Conservation (phyloP, 2,329 filamentous ascomycete genomes). For the Immersiporthe knoxdaviesiana region DNA sequence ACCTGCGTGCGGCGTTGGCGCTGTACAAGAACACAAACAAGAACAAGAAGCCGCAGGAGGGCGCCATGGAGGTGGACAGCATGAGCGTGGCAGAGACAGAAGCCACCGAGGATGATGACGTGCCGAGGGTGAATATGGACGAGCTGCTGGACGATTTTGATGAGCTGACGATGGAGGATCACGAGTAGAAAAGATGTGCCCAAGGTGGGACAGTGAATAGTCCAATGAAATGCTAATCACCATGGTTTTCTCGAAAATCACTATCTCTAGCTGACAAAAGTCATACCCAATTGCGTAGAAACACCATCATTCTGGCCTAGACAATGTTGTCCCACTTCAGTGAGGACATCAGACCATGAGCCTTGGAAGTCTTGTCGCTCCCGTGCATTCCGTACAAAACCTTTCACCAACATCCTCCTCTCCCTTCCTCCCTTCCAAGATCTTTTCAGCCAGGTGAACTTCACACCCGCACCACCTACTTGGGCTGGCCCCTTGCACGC, state of each 20-base stretch:
- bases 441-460: not conserved
- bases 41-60: constrained; percentile 44
- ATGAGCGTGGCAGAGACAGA: constrained; percentile 25
- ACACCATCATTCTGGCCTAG: not conserved
- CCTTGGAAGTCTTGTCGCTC: not conserved
- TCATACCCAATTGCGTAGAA: not conserved
- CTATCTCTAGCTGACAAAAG: not conserved
- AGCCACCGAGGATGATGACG: constrained; percentile 65
- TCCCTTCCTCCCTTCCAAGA: not conserved
- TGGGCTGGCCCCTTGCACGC: not conserved
- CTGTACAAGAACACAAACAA: constrained; percentile 75
- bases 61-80: constrained; percentile 44
- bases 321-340: no score
- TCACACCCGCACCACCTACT: not conserved
- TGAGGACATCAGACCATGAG: no score
- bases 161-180: constrained; percentile 74
- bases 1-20: constrained; percentile 80
- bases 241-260: no score
- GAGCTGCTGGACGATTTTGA: constrained; percentile 92
- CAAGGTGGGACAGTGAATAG: not conserved
- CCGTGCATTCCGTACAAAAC: not conserved
- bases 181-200: constrained; percentile 23
- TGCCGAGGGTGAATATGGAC: constrained; percentile 74
- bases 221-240: not conserved
- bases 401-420: not conserved